These are phyloP conservation scores for Diaporthe citriasiana DNA, from an alignment of 2,329 filamentous ascomycete species.

Conservation along the genomic window DNA sequence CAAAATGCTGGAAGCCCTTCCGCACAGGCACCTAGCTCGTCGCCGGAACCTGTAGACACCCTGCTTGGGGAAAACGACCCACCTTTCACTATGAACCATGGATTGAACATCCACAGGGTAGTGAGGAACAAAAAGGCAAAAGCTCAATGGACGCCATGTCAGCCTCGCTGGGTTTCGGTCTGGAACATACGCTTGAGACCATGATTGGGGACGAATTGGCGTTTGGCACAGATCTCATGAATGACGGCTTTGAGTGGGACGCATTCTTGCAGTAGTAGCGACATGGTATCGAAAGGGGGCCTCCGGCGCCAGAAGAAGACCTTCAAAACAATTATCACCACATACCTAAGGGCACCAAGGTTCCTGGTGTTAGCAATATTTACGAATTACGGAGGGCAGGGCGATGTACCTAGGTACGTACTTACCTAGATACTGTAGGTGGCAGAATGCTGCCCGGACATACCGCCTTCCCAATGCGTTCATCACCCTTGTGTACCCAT, in stretches of 20 bases:
- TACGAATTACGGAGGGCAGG: no score
- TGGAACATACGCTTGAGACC: constrained; percentile 5
- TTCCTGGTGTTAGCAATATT: no score
- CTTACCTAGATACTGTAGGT: no score
- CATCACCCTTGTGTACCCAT: not conserved
- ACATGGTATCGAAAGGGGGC: no score
- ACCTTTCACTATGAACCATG: not conserved
- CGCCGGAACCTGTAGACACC: not conserved
- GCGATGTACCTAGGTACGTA: no score
- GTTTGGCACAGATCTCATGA: not conserved
- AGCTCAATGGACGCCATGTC: not conserved
- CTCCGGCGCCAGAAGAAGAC: no score
- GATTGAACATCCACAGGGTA: not conserved
- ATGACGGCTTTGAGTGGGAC: not conserved
- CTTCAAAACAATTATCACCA: not conserved
- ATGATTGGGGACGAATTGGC: not conserved
- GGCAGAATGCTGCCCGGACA: not conserved
- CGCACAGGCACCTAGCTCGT: not conserved
- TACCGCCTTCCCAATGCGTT: not conserved
- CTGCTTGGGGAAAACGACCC: not conserved
- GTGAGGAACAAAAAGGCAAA: not conserved
- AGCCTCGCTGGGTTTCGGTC: not conserved
- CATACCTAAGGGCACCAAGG: no score
- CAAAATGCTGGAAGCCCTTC: not conserved
- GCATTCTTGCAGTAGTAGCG: not conserved